Percentiles rank a stretch among this genome's conserved stretches.
These are phyloP conservation scores for Wallacemonas sp. DNA, from an alignment of 208 protist genomes.

Conservation along the genomic window DNA sequence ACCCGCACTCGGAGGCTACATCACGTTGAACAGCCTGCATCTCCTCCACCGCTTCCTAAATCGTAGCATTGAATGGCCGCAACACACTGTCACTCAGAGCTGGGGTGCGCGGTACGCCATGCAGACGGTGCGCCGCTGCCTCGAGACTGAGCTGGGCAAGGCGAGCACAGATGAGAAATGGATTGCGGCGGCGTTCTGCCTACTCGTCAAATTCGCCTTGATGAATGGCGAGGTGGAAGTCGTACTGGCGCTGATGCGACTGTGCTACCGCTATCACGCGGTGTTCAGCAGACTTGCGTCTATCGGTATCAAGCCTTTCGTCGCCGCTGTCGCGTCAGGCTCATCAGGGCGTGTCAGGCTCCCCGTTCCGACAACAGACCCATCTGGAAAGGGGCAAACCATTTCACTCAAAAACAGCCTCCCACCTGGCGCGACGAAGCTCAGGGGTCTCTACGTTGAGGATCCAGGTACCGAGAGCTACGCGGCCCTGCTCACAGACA, in stretches of 20 bases:
- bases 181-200: conserved; percentile 1
- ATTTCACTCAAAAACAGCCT: conserved; percentile 31
- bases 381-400: conserved; percentile 25
- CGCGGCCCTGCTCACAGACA: conserved; percentile 20
- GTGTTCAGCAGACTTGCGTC: background rate
- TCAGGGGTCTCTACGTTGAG: conserved; percentile 25
- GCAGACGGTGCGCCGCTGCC: conserved; percentile 48
- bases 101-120: conserved; percentile 76
- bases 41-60: conserved; percentile 66
- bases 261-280: background rate
- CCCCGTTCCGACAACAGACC: conserved; percentile 36
- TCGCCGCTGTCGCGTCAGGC: conserved; percentile 23
- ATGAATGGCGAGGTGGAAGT: conserved; percentile 12
- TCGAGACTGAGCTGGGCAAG: conserved; percentile 29
- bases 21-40: conserved; percentile 38
- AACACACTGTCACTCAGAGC: conserved; percentile 37
- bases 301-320: conserved; percentile 17
- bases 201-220: conserved; percentile 13
- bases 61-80: conserved; percentile 38
- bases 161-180: background rate
- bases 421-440: conserved; percentile 24
- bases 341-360: conserved; percentile 31
- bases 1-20: conserved; percentile 29
- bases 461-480: conserved; percentile 10
- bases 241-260: conserved; percentile 5